These are phyloP conservation scores for Lophiostoma macrostomum DNA, from an alignment of 495 filamentous ascomycete species.

Conservation along the genomic window DNA sequence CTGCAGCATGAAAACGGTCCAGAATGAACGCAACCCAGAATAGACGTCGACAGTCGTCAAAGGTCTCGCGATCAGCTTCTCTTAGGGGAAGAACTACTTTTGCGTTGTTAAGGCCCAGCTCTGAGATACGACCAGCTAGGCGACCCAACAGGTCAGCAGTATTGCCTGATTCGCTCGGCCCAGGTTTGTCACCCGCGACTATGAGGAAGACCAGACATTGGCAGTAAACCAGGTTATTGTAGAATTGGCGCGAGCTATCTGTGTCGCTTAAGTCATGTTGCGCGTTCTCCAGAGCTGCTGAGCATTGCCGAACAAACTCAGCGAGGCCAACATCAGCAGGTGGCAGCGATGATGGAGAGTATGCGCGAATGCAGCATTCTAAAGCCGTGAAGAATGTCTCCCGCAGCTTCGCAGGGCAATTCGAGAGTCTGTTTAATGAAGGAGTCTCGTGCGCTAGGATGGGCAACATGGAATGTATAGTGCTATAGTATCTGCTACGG, in stretches of 20 bases:
- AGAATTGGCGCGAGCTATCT: slow-evolving; percentile 18
- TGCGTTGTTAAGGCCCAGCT: slow-evolving; percentile 22
- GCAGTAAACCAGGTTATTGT: slow-evolving; percentile 23
- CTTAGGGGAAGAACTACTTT: slow-evolving; percentile 12
- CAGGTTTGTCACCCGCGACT: slow-evolving; percentile 24
- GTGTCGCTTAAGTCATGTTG: slow-evolving; percentile 16
- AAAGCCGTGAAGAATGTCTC: slow-evolving; percentile 28
- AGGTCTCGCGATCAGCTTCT: slow-evolving; percentile 23
- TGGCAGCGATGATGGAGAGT: slow-evolving; percentile 5
- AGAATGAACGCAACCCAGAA: slow-evolving; percentile 30
- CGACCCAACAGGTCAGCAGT: slow-evolving; percentile 23
- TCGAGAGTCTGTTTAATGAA: slow-evolving; percentile 18
- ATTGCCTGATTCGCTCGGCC: slow-evolving; percentile 7
- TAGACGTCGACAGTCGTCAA: slow-evolving; percentile 21
- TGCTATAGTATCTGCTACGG: slow-evolving; percentile 20
- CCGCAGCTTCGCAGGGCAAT: slow-evolving; percentile 23
- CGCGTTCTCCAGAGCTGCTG: slow-evolving; percentile 14
- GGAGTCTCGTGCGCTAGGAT: slow-evolving; percentile 20
- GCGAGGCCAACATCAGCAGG: slow-evolving; percentile 7
- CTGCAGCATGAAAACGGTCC: slow-evolving; percentile 30
- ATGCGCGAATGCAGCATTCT: slow-evolving; percentile 24
- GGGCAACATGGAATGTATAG: slow-evolving; percentile 27
- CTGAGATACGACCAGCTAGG: slow-evolving; percentile 24
- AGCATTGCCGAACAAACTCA: slow-evolving; percentile 19
- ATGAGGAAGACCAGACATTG: slow-evolving; percentile 21